Evolutionary conservation across 371 early-diverging fungal species (phyloP), one percentile per base, ranked within the genome.

Genomic region (Smittium culicis): DNA sequence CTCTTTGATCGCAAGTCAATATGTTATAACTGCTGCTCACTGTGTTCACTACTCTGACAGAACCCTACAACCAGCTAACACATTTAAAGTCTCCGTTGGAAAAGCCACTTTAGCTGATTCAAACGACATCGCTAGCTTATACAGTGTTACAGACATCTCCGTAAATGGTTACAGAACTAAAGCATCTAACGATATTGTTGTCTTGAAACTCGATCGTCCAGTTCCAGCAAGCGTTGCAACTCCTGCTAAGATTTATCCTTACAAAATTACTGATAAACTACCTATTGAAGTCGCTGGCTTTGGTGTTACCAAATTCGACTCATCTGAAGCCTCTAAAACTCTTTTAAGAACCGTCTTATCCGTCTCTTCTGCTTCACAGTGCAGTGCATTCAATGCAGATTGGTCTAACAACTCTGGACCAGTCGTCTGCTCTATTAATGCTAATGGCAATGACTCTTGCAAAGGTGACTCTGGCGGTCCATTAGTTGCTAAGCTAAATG

Each of bases 381-480:
- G 62, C 29, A 31, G 20, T 2, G 35, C 11, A 16, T 14, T 14
- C 14, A 62, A 62, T 25, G 11, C 30, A 34, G 5, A 5, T 32
- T 62, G 62, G 62, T 24, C 33, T 24, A 34, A 14, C 54, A 64
- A 64, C 27, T 35, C 14, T 35, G 75, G 74, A 0, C 64, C 70
- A 1, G 65, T 68, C 24, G 71, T 80, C 16, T 80, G 80, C 57
- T 73, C 74, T 5, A 77, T 74, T n/a, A 69, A 68, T 8, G 71
- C 72, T 32, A 69, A 66, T 0, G 80, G 77, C 24, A 59, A 70
- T 0, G 80, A 79, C 34, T 75, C 80, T 0, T 80, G 80, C 60
- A 75, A 72, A 3, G 80, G 80, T 35, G 80, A 80, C 31, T 78
- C 79, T 2, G 80, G 79, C 2, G 80, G 80, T 8, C 80, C 80